A percentile compares a stretch with the other conserved stretches of the same genome.
Conservation (phyloP, 495 filamentous ascomycete genomes). For the Bombardia bombarda region DNA sequence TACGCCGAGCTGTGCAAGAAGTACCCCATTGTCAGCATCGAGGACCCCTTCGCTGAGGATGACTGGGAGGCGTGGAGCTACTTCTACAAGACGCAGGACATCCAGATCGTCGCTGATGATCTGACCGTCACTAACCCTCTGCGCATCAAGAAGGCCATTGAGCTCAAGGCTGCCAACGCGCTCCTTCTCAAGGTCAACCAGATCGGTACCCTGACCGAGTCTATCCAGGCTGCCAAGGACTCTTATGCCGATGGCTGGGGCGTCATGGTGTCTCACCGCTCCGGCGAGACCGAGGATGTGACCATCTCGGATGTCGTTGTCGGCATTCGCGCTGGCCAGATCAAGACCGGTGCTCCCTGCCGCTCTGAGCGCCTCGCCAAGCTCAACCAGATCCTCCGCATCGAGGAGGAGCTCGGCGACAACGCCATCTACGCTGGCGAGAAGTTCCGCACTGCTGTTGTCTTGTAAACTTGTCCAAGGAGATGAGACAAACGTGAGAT, state of each 20-base stretch:
- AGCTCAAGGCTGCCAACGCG: conserved; percentile 96
- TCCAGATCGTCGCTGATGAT: conserved; percentile 94
- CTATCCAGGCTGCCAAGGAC: conserved; percentile 99
- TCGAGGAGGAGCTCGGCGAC: conserved; percentile 95
- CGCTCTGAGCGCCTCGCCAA: conserved; percentile 97
- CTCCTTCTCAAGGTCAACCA: conserved; percentile 99
- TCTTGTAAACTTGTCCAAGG: conserved; percentile 55
- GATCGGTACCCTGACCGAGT: conserved; percentile 96
- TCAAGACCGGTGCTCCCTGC: conserved; percentile 97
- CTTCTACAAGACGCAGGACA: conserved; percentile 98
- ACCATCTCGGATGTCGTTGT: conserved; percentile 98
- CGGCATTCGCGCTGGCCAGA: conserved; percentile 91
- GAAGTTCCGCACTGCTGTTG: conserved; percentile 84
- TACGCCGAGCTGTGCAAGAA: conserved; percentile 83
- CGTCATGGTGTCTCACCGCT: conserved; percentile 99
- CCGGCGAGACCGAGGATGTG: conserved; percentile 98
- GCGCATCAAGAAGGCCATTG: conserved; percentile 99
- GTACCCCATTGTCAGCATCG: conserved; percentile 90
- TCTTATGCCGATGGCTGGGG: conserved; percentile 96
- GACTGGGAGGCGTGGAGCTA: conserved; percentile 99
- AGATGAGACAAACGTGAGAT: conserved; percentile 5
- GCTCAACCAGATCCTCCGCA: conserved; percentile 99
- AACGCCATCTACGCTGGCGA: conserved; percentile 86
- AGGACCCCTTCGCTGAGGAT: conserved; percentile 65
- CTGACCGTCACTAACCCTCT: conserved; percentile 96